These are phyloP conservation scores for Porphyrellus cyaneotinctus DNA, from an alignment of 768 basidiomycete genomes.

Conservation along the genomic window DNA sequence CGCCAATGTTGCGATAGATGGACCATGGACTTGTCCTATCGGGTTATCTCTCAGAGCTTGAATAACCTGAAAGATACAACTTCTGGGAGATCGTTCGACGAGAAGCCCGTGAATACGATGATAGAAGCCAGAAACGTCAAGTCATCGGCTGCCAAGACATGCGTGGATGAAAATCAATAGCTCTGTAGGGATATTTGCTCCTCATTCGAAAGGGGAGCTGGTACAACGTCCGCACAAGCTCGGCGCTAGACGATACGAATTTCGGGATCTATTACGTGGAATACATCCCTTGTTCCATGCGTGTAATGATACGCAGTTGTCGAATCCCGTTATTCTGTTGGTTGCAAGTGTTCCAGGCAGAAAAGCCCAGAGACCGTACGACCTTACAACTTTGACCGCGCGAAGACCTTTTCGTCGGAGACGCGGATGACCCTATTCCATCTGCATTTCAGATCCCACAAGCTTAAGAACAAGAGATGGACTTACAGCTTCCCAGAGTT, in stretches of 20 bases:
- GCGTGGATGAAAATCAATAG: not conserved
- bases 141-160: not conserved
- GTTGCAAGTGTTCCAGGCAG: not conserved
- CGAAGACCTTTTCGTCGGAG: not conserved
- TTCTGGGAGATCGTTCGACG: conserved; percentile 10
- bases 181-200: not conserved
- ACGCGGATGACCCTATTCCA: conserved; percentile 47
- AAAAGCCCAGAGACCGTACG: not conserved
- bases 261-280: conserved; percentile 7
- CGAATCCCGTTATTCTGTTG: not conserved
- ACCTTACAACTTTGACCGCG: conserved; percentile 7
- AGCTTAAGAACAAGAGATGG: not conserved
- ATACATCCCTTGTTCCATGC: conserved; percentile 9
- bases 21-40: conserved; percentile 14
- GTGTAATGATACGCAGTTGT: not conserved
- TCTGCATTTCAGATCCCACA: conserved; percentile 4
- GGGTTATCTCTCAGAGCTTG: conserved; percentile 20
- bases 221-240: not conserved
- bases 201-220: conserved; percentile 6
- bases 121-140: conserved; percentile 13
- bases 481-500: conserved; percentile 75
- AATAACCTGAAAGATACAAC: not conserved
- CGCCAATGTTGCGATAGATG: too few species aligned
- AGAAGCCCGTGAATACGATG: too few species aligned
- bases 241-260: not conserved